Conservation (phyloP, 2,329 filamentous ascomycete genomes). For the Chrysoporthe cubensis region DNA sequence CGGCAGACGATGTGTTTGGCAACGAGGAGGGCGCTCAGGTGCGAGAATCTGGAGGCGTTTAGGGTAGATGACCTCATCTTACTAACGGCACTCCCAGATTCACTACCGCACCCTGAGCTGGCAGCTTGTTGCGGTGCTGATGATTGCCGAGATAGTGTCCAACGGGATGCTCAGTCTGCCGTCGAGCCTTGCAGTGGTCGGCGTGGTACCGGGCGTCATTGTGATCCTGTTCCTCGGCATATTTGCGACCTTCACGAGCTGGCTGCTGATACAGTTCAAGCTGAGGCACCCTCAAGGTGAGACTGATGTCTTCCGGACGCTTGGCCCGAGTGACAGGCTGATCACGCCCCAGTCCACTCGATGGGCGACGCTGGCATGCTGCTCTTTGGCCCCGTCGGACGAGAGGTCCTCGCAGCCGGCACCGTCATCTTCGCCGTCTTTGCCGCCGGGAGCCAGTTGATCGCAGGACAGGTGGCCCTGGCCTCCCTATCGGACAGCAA, state of each 20-base stretch:
- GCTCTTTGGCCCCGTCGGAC: conserved; percentile 56
- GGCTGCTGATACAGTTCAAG: conserved; percentile 56
- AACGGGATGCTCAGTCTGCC: conserved; percentile 59
- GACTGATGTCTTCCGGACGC: conserved; percentile 19
- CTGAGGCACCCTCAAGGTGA: conserved; percentile 54
- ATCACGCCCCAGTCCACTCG: conserved; percentile 49
- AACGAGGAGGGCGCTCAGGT: conserved; percentile 25
- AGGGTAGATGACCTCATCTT: background rate
- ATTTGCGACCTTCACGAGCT: conserved; percentile 56
- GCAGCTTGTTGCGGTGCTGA: conserved; percentile 55
- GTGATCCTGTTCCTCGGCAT: conserved; percentile 54
- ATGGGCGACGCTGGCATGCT: conserved; percentile 61
- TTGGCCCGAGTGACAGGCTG: too few species aligned
- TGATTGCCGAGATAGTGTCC: conserved; percentile 60
- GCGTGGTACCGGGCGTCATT: conserved; percentile 55
- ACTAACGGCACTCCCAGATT: conserved; percentile 39
- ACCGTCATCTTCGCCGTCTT: conserved; percentile 58
- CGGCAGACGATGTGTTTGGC: conserved; percentile 21
- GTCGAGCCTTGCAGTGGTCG: conserved; percentile 54
- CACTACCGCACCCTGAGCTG: conserved; percentile 59
- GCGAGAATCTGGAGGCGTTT: background rate
- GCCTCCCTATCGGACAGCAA: conserved; percentile 48
- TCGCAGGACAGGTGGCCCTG: conserved; percentile 56
- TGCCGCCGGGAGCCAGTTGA: conserved; percentile 53
- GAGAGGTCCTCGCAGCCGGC: conserved; percentile 52